These are phyloP conservation scores for Umbelopsis sp. DNA, from an alignment of 192 early-diverging fungal species.

Conservation along the genomic window DNA sequence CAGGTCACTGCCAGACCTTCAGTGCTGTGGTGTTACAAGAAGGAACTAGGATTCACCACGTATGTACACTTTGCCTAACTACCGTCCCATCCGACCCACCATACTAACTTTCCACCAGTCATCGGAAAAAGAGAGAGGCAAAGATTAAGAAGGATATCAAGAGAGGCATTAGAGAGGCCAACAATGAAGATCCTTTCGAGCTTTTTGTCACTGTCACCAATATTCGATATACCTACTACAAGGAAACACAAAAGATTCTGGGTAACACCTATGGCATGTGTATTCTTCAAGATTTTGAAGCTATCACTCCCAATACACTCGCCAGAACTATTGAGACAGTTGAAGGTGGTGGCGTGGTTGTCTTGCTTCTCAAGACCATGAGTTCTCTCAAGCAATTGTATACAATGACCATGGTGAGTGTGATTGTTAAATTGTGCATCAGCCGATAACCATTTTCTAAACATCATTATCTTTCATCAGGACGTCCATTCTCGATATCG, in stretches of 20 bases:
- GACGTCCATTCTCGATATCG: slow-evolving; percentile 96
- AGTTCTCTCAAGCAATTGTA: slow-evolving; percentile 95
- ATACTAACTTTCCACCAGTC: slow-evolving; percentile 42
- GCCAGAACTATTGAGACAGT: slow-evolving; percentile 98
- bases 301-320: slow-evolving; percentile 94
- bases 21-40: slow-evolving; percentile 99
- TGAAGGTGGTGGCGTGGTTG: slow-evolving; percentile 94
- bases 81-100: no score
- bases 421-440: not conserved
- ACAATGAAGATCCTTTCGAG: slow-evolving; percentile 98
- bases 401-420: slow-evolving; percentile 91
- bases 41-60: slow-evolving; percentile 93
- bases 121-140: slow-evolving; percentile 95
- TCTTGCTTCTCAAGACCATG: slow-evolving; percentile 94
- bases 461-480: slow-evolving; percentile 32
- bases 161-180: slow-evolving; percentile 85
- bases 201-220: slow-evolving; percentile 94
- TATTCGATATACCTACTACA: slow-evolving; percentile 99
- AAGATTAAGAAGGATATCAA: slow-evolving; percentile 96
- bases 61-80: slow-evolving; percentile 8
- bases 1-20: slow-evolving; percentile 86
- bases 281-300: slow-evolving; percentile 97
- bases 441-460: not conserved
- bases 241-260: slow-evolving; percentile 97
- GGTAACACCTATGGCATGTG: slow-evolving; percentile 99